Evolutionary conservation across 2,329 filamentous ascomycete genomes (phyloP).

Genomic region (Colletotrichum destructivum): DNA sequence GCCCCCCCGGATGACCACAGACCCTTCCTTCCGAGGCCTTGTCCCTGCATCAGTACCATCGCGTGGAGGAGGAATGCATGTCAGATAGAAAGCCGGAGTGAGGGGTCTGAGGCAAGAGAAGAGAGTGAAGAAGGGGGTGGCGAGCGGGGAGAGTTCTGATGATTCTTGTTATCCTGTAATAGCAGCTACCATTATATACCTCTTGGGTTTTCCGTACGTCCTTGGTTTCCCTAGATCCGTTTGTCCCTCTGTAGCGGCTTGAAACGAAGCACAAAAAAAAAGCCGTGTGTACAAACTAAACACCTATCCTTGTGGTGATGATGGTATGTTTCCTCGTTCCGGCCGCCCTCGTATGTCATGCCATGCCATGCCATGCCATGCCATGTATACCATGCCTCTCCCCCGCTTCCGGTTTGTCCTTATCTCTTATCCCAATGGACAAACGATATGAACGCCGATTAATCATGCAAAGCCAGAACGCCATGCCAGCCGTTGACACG

Average conservation of each 20-base stretch:
- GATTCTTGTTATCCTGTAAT: conserved; percentile 32
- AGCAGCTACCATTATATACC: conserved; percentile 39
- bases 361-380: conserved; percentile 29
- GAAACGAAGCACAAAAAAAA: conserved; percentile 1
- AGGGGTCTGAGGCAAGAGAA: not conserved
- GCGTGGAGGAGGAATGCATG: conserved; percentile 21
- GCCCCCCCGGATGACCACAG: not conserved
- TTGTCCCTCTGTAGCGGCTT: conserved; percentile 27
- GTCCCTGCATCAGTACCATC: conserved; percentile 34
- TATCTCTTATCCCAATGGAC: conserved; percentile 21
- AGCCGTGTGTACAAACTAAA: conserved; percentile 27
- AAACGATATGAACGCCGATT: conserved; percentile 35
- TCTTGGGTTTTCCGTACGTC: conserved; percentile 14
- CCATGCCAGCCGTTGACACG: conserved; percentile 30
- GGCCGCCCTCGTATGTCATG: conserved; percentile 29
- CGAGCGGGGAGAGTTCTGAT: conserved; percentile 10
- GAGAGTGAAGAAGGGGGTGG: conserved; percentile 4
- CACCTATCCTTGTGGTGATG: conserved; percentile 31
- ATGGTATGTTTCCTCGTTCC: conserved; percentile 34
- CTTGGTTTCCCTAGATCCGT: conserved; percentile 21
- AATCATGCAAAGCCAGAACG: conserved; percentile 38
- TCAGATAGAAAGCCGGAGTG: conserved; percentile 11
- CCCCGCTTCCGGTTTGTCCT: not conserved
- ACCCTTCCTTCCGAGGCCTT: conserved; percentile 10
- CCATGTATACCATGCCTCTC: conserved; percentile 14